Evolutionary conservation across 495 filamentous ascomycete genomes (phyloP), one percentile per base, ranked within the genome.

Genomic region (Penicillium lagena): DNA sequence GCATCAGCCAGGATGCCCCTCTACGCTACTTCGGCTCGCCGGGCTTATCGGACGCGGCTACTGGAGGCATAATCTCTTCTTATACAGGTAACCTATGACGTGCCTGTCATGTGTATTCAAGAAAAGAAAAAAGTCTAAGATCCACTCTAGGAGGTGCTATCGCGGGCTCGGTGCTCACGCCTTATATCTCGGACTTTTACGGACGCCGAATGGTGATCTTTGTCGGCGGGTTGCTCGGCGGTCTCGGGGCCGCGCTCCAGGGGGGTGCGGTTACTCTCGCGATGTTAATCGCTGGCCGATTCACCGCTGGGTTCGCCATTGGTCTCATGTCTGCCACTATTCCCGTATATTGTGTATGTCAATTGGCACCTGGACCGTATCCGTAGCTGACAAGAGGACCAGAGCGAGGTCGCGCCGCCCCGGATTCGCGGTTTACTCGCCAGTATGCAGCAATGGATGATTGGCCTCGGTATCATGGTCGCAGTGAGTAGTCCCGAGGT

Each of bases 241-340:
- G 55, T 7, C 42, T 78, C 4, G 76, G 75, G 1, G 68, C 66
- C 15, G 72, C 71, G 0, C 56, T 79, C 29, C 76, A 77, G 60
- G 69, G 66, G 29, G 73, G 73, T 9, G 69, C 75, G 1, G 56
- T 66, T 6, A 71, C 65, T 35, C 62, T 76, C 42, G 65, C 67
- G 37, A 79, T 79, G 75, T 51, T 79, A 5, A 74, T 78, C 43
- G 66, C 67, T 36, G 73, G 75, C n/a, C 69, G 76, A 35, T 65
- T 73, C 17, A 60, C 76, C 40, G 68, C 76, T 7, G 75, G 75
- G 1, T 50, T 67, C 13, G 72, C 75, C 2, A 66, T 77, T 29
- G 76, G 76, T 2, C 65, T 71, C 12, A 71, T 77, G 52, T 75
- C 75, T 0, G 67, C 72, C 0, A 67, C 67, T 12, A 66, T 76